These are phyloP conservation scores for Abrus pulchellus DNA, from an alignment of 306 rosid species.

Conservation along the genomic window DNA sequence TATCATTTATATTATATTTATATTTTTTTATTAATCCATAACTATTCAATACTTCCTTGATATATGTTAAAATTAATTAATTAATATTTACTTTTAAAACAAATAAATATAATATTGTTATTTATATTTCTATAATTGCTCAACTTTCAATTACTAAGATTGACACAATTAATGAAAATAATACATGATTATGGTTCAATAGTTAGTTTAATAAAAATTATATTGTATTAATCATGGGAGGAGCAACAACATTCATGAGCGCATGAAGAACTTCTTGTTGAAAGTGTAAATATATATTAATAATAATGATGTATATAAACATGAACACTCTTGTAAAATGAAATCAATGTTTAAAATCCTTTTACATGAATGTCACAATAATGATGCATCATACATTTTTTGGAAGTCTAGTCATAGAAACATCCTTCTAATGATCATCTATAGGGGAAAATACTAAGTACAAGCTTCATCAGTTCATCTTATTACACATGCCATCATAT, in stretches of 20 bases:
- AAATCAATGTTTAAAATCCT: neutral
- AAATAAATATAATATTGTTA: too few species aligned
- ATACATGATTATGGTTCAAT: too few species aligned
- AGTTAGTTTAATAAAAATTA: too few species aligned
- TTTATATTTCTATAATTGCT: too few species aligned
- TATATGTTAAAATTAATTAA: too few species aligned
- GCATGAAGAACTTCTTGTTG: neutral
- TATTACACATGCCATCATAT: constrained; percentile 14
- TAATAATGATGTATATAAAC: neutral
- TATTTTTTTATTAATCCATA: too few species aligned
- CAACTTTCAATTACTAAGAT: too few species aligned
- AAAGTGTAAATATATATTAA: neutral
- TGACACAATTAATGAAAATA: too few species aligned
- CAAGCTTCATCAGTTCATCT: neutral
- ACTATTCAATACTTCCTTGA: too few species aligned
- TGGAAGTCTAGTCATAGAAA: constrained; percentile 1
- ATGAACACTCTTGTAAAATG: neutral
- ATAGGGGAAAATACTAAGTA: neutral
- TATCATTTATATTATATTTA: too few species aligned
- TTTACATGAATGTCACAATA: neutral
- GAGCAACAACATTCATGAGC: neutral
- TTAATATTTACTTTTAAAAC: too few species aligned
- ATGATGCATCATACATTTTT: neutral
- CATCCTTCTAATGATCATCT: constrained; percentile 10
- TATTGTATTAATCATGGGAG: neutral